Evolutionary conservation across 75 land plant species (phyloP), one percentile per base, ranked within the genome.

Genomic region (Pinus tabuliformis): DNA sequence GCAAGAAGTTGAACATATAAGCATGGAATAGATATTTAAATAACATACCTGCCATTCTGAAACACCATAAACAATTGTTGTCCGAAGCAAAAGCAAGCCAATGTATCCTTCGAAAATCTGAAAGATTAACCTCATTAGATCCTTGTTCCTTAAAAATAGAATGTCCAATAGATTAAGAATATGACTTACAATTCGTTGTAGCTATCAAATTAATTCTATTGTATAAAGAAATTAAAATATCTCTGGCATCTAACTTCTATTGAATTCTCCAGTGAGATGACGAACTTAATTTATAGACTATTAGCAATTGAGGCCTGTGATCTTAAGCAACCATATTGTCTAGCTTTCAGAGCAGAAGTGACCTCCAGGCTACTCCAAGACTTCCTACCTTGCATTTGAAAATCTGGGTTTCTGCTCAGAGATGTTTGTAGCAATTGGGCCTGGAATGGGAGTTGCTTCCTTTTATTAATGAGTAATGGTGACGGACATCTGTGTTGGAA

Each of bases 31-130:
- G 24, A 65, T 36, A 1, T 39, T 24, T 28, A 54, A 30, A 64
- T 37, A 52, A 56, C 76, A 74, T 78, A 87, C 99, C 99, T 97
- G 99, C 99, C 99, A 97, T 57, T 95, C 96, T 59, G 89, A 83
- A 70, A 76, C 86, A 45, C 84, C 89, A 60, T 60, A 60, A 71
- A 61, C 77, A 8, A 92, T 73, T 66, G 94, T 92, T 54, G 94
- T 91, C 78, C 59, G 79, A 56, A 97, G 87, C 75, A 97, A 83
- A 14, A 86, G 66, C 21, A 95, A 21, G 15, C 99, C 99, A 57
- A 95, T 78, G 83, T 81, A 95, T 76, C 91, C 99, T 81, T 97
- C 94, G 77, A 97, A 95, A 30, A 81, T 90, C 99, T 93, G 88
- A 76, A 45, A 8, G 78, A 56, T 4, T 21, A 26, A 52, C 6